Base-by-base conservation (phyloP, 2,329 filamentous ascomycete species). In the Nemania sp. region DNA sequence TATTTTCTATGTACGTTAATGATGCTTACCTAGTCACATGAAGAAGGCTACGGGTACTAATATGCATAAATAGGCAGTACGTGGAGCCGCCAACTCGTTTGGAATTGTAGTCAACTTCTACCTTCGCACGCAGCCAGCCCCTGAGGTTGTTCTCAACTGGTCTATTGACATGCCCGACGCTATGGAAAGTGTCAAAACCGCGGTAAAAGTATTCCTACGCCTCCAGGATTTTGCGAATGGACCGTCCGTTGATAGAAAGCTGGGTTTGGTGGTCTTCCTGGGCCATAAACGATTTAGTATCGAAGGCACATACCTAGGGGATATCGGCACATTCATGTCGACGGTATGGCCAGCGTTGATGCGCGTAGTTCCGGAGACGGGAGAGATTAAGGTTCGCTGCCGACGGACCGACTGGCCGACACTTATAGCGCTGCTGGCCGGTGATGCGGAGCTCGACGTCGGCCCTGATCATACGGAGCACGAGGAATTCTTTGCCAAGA, bases 1-100 rank as follows among this genome's bases (percentile, higher is more conserved):
- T 1, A 54, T 79, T 1, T 79, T 74, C 41, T 73, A 69, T 11
- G 77, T 79, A 60, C 67, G 77, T 73, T 13, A 20, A 18, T 2
- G n/a, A 7, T n/a, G 24, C 10, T 2, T 22, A 26, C 13, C 6
- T 27, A 10, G 11, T 10, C 3, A 5, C 5, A 27, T 43, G 11
- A 13, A 20, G 51, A 20, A 11, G 51, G 2, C 1, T 22, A 15
- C 20, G 60, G 68, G 35, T 67, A 45, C 27, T 56, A 11, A 55
- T 13, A 1, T 20, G 22, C 18, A 0, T 8, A 18, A 54, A 6
- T 35, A 80, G 79, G 80, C 79, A n/a, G 75, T 82, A 70, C 78
- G 80, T 60, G 81, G 81, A 18, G 81, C 81, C 5, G 81, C 77
- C 7, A 78, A 80, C 18, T 80, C 80, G 2, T 80, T 82, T 54